Percentiles rank a stretch among this genome's conserved stretches.
phyloP scores from a whole-genome alignment of 2,329 filamentous ascomycete genomes.

The Daldinia sp. region DNA sequence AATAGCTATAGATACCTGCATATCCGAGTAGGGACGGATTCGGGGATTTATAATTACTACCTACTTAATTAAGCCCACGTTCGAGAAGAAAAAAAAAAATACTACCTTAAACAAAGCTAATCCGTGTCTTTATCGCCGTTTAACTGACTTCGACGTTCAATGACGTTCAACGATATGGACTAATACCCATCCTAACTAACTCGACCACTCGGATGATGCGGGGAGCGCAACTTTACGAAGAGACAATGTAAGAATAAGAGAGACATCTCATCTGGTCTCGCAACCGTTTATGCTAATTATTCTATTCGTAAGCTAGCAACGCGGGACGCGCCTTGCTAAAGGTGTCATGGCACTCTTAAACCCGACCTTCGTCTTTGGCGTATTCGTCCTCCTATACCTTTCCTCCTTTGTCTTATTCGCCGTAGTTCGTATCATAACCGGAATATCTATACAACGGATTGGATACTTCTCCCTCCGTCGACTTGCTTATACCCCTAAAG shows the following conservation, averaged over 20 bases:
- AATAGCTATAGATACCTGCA: conserved; percentile 1
- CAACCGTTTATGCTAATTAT: conserved; percentile 16
- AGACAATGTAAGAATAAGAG: conserved; percentile 37
- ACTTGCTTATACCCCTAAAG: conserved; percentile 86
- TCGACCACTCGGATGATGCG: conserved; percentile 39
- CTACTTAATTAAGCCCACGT: conserved; percentile 8
- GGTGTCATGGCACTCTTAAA: conserved; percentile 69
- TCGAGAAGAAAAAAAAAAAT: not conserved
- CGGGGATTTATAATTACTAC: not conserved
- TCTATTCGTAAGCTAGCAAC: conserved; percentile 36
- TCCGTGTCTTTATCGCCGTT: conserved; percentile 10
- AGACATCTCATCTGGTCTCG: conserved; percentile 1
- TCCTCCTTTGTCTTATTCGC: conserved; percentile 94
- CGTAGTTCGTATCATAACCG: conserved; percentile 88
- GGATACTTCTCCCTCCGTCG: conserved; percentile 92
- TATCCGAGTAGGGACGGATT: not conserved
- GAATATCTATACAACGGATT: conserved; percentile 93
- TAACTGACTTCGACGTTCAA: conserved; percentile 3
- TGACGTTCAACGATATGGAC: conserved; percentile 43
- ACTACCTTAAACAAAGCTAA: conserved; percentile 18
- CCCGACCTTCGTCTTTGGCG: conserved; percentile 85
- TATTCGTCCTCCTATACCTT: conserved; percentile 86
- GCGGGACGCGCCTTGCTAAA: conserved; percentile 43
- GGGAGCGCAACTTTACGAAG: conserved; percentile 34
- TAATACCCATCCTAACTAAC: conserved; percentile 27